Evolutionary conservation across 2,329 filamentous ascomycete species (phyloP).

Genomic region (Diaporthe citriasiana): DNA sequence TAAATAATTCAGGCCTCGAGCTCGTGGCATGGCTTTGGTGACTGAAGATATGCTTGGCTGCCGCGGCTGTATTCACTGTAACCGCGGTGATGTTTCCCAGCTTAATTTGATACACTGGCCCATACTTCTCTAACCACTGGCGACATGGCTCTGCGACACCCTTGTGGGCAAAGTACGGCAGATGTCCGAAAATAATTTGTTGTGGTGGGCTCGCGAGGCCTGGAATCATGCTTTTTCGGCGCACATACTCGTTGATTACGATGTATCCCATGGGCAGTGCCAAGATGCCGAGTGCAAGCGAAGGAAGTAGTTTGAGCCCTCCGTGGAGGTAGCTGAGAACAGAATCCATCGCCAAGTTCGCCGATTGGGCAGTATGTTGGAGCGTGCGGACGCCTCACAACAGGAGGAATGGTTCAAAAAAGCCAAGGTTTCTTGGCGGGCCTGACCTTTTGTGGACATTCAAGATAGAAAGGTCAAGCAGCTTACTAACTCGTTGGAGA

Average conservation of each 20-base stretch:
- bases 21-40: constrained; percentile 65
- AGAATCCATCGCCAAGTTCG: not conserved
- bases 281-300: constrained; percentile 8
- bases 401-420: not conserved
- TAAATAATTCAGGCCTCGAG: constrained; percentile 70
- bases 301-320: constrained; percentile 13
- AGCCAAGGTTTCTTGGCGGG: not conserved
- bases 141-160: constrained; percentile 16
- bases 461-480: not conserved
- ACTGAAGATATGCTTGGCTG: constrained; percentile 65
- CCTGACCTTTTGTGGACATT: not conserved
- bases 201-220: constrained; percentile 8
- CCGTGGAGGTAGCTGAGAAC: not conserved
- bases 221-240: not conserved
- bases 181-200: not conserved
- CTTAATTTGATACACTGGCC: constrained; percentile 68
- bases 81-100: constrained; percentile 70
- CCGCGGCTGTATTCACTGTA: constrained; percentile 67
- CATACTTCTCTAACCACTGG: constrained; percentile 41
- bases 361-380: not conserved
- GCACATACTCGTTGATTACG: not conserved
- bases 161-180: not conserved
- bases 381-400: constrained; percentile 6
- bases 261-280: not conserved
- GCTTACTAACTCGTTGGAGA: not conserved